Conservation (phyloP, 2,329 filamentous ascomycete genomes). For the Chaetomium sp. region DNA sequence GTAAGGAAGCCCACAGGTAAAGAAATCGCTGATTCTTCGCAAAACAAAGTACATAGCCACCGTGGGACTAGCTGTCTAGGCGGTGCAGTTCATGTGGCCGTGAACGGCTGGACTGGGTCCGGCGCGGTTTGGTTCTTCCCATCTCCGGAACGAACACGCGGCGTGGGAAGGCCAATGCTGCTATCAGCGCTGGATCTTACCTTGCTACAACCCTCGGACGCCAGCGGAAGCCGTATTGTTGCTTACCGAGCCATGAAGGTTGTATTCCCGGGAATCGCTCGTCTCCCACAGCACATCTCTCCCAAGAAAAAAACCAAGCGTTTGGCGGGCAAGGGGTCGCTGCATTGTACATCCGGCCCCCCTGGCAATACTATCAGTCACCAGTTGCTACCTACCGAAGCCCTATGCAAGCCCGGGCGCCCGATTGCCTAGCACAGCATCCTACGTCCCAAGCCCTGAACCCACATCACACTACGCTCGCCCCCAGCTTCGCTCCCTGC, state of each 20-base stretch:
- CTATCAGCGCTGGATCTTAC: constrained; percentile 25
- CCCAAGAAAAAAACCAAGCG: constrained; percentile 24
- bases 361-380: constrained; percentile 29
- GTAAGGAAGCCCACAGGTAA: background rate
- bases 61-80: background rate
- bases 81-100: constrained; percentile 14
- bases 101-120: constrained; percentile 18
- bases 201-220: constrained; percentile 18
- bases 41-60: constrained; percentile 3
- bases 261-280: constrained; percentile 17
- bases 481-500: constrained; percentile 22
- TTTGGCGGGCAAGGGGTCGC: constrained; percentile 30
- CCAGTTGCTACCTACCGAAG: constrained; percentile 20
- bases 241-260: constrained; percentile 20
- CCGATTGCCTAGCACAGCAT: constrained; percentile 18
- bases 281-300: constrained; percentile 24
- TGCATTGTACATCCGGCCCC: constrained; percentile 20
- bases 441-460: constrained; percentile 30
- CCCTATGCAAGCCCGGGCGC: constrained; percentile 26
- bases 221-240: constrained; percentile 22
- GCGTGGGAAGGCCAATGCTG: constrained; percentile 23
- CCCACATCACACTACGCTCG: constrained; percentile 31
- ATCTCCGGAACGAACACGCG: constrained; percentile 14
- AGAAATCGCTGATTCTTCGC: constrained; percentile 1
- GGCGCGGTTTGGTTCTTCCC: constrained; percentile 12